Conservation (phyloP, 768 basidiomycete genomes). For the Pulveroboletus sp. region DNA sequence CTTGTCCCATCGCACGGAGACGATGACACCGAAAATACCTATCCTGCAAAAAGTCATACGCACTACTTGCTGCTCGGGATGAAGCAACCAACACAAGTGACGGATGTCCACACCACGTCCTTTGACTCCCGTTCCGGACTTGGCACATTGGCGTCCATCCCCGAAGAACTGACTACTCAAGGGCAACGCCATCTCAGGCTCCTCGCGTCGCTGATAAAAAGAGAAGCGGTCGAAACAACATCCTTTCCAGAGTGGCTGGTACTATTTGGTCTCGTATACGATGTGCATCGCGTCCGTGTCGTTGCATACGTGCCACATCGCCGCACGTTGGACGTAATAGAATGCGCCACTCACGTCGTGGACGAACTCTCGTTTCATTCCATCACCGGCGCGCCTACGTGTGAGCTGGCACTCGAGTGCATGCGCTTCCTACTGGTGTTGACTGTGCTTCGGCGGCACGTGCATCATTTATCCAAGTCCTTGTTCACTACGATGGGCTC, state of each 20-base stretch:
- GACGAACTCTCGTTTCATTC: constrained; percentile 16
- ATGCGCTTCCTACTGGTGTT: constrained; percentile 20
- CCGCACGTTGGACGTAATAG: constrained; percentile 1
- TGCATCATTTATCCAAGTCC: constrained; percentile 9
- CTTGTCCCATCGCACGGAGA: constrained; percentile 4
- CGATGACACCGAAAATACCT: background rate
- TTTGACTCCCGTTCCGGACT: background rate
- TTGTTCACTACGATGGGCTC: constrained; percentile 4
- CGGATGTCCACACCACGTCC: background rate
- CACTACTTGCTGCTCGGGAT: constrained; percentile 20
- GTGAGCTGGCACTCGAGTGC: constrained; percentile 11
- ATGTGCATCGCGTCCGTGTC: constrained; percentile 13
- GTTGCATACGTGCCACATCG: constrained; percentile 19
- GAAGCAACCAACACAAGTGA: background rate
- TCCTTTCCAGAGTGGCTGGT: constrained; percentile 26
- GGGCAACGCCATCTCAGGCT: constrained; percentile 10
- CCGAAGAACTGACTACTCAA: constrained; percentile 9
- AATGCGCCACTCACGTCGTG: constrained; percentile 16
- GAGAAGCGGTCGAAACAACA: background rate
- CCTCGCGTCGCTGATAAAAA: constrained; percentile 8
- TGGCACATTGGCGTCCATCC: constrained; percentile 1
- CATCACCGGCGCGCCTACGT: background rate
- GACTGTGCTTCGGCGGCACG: constrained; percentile 19
- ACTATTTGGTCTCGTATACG: constrained; percentile 23
- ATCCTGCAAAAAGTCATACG: background rate